These are phyloP conservation scores for Dendrobium chrysotoxum DNA, from an alignment of 106 monocot genomes.

Conservation along the genomic window DNA sequence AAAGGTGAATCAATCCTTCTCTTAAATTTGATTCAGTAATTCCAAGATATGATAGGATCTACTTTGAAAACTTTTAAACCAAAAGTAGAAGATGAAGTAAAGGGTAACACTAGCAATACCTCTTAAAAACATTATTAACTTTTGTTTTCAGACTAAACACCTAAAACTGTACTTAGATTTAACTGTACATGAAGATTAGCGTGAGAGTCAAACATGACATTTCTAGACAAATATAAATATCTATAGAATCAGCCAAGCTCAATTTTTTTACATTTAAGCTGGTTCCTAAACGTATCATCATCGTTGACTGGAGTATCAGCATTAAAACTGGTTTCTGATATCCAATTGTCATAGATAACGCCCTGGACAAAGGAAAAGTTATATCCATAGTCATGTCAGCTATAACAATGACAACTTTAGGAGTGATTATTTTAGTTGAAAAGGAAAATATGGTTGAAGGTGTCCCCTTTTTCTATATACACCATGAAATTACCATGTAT, in stretches of 20 bases:
- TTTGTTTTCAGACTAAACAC: neutral
- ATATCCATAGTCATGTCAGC: neutral
- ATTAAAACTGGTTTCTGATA: neutral
- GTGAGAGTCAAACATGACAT: neutral
- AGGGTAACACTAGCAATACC: no score
- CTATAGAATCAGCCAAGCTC: neutral
- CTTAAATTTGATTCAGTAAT: neutral
- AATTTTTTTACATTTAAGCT: neutral
- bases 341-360: neutral
- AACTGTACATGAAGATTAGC: neutral
- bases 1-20: no score
- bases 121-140: no score
- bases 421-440: neutral
- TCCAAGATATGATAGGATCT: no score
- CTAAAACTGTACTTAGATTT: neutral
- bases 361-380: neutral
- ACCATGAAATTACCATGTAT: neutral
- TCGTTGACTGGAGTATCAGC: neutral
- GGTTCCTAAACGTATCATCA: neutral
- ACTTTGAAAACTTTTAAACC: no score
- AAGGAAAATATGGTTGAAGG: neutral
- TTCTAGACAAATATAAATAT: no score
- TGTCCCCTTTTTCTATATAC: neutral
- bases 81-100: no score
- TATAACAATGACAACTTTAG: neutral